phyloP scores from a whole-genome alignment of 345 rosid species.

The Geranium rotundifolium region DNA sequence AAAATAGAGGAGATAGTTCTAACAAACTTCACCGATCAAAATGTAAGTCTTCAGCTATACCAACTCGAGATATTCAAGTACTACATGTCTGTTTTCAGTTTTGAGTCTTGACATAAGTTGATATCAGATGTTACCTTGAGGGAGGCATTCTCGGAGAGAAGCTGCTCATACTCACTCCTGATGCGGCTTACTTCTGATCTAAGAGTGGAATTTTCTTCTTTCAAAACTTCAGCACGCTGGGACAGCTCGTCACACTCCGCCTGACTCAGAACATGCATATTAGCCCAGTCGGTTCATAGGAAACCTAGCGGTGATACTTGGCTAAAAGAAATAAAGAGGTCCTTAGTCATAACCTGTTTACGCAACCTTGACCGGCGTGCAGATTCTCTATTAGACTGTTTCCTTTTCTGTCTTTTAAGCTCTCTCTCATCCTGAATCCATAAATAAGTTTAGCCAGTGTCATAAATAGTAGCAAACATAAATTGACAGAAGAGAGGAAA shows the following conservation, averaged over 20 bases:
- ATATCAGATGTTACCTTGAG: slow-evolving; percentile 44
- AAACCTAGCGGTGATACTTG: not conserved
- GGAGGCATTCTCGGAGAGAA: slow-evolving; percentile 58
- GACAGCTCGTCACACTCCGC: slow-evolving; percentile 98
- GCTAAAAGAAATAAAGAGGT: not conserved
- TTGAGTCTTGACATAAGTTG: not conserved
- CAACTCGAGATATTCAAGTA: no score
- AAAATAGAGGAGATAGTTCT: not conserved
- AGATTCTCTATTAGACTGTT: slow-evolving; percentile 98
- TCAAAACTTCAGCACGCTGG: slow-evolving; percentile 65
- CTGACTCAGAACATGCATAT: slow-evolving; percentile 29
- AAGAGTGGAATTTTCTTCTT: slow-evolving; percentile 76
- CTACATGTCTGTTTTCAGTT: not conserved
- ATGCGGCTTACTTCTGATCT: slow-evolving; percentile 71
- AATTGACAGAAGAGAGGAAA: no score
- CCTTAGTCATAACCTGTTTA: slow-evolving; percentile 51
- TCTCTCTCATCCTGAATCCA: slow-evolving; percentile 79
- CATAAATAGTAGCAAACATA: not conserved
- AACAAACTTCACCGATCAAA: no score
- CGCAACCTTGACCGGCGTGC: slow-evolving; percentile 95
- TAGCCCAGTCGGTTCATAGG: slow-evolving; percentile 11
- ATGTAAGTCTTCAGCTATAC: no score
- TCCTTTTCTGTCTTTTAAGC: slow-evolving; percentile 83
- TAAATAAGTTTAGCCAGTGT: not conserved
- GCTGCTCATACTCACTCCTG: slow-evolving; percentile 67